Evolutionary conservation across 2,329 filamentous ascomycete genomes (phyloP).

Genomic region (Parastagonospora nodorum): DNA sequence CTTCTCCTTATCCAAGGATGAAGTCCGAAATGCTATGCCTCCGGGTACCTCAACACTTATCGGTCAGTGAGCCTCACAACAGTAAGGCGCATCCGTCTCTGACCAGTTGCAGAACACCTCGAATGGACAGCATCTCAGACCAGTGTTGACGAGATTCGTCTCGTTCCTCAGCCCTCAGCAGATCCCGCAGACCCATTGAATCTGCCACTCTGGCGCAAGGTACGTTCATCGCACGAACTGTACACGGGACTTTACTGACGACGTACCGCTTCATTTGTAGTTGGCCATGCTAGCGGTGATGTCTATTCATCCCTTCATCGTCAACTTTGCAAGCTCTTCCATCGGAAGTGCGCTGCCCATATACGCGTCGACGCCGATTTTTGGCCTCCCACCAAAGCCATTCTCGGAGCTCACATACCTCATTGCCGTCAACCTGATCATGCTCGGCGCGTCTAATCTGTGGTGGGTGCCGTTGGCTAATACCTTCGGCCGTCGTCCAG

Average conservation of each 20-base stretch:
- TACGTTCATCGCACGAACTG: too few species aligned
- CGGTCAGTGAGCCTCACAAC: constrained; percentile 29
- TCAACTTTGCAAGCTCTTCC: constrained; percentile 45
- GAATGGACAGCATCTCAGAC: constrained; percentile 39
- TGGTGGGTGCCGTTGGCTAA: constrained; percentile 51
- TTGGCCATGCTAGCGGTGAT: constrained; percentile 42
- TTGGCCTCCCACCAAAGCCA: constrained; percentile 34
- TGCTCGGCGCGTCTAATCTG: constrained; percentile 47
- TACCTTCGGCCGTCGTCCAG: constrained; percentile 47
- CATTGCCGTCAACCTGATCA: constrained; percentile 46
- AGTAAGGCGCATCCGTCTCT: neutral
- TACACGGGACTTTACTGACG: too few species aligned
- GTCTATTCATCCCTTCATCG: constrained; percentile 45
- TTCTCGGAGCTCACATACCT: constrained; percentile 44
- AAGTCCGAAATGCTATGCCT: constrained; percentile 46
- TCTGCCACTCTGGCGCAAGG: constrained; percentile 44
- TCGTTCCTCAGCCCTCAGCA: constrained; percentile 46
- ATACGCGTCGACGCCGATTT: constrained; percentile 38
- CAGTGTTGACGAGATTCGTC: constrained; percentile 42
- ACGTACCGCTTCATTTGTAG: neutral
- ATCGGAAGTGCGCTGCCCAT: constrained; percentile 45
- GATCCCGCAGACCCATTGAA: constrained; percentile 50
- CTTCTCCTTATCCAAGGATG: constrained; percentile 47
- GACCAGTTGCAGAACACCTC: constrained; percentile 29
- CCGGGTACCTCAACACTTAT: constrained; percentile 48